Conservation (phyloP, 1,284 basidiomycete species). For the Trametes pubescens region DNA sequence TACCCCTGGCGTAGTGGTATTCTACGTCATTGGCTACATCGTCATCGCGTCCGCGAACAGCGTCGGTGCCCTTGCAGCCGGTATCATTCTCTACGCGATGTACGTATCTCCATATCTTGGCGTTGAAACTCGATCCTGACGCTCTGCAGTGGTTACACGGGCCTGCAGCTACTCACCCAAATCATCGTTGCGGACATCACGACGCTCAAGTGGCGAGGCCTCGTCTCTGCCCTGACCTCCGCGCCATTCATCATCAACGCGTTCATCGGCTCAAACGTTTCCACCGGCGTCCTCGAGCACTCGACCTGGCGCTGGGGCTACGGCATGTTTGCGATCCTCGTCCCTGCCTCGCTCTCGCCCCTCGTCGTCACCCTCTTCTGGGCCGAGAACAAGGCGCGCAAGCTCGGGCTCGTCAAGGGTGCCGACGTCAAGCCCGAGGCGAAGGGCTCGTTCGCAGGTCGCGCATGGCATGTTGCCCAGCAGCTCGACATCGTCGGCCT, state of each 20-base stretch:
- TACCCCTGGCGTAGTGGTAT: slow-evolving; percentile 50
- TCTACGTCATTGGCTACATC: slow-evolving; percentile 69
- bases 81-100: slow-evolving; percentile 62
- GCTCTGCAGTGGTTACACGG: slow-evolving; percentile 61
- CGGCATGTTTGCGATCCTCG: slow-evolving; percentile 73
- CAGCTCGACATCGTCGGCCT: slow-evolving; percentile 72
- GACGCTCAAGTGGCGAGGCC: slow-evolving; percentile 79
- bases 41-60: slow-evolving; percentile 71
- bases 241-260: slow-evolving; percentile 74
- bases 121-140: too few species aligned
- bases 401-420: slow-evolving; percentile 51
- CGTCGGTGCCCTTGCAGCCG: slow-evolving; percentile 50
- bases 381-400: slow-evolving; percentile 72
- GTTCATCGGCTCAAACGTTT: slow-evolving; percentile 78
- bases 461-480: slow-evolving; percentile 44
- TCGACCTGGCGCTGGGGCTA: slow-evolving; percentile 82
- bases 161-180: slow-evolving; percentile 76
- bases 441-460: slow-evolving; percentile 25
- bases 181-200: slow-evolving; percentile 87
- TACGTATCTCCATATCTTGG: slow-evolving; percentile 39
- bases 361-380: slow-evolving; percentile 74
- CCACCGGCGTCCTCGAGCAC: slow-evolving; percentile 61
- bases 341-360: slow-evolving; percentile 62
- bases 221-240: slow-evolving; percentile 69
- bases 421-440: slow-evolving; percentile 1